Percentiles rank a stretch among this genome's conserved stretches.
These are phyloP conservation scores for Geotrichum aggregatum DNA, from an alignment of 1,139 yeast genomes.

Conservation along the genomic window DNA sequence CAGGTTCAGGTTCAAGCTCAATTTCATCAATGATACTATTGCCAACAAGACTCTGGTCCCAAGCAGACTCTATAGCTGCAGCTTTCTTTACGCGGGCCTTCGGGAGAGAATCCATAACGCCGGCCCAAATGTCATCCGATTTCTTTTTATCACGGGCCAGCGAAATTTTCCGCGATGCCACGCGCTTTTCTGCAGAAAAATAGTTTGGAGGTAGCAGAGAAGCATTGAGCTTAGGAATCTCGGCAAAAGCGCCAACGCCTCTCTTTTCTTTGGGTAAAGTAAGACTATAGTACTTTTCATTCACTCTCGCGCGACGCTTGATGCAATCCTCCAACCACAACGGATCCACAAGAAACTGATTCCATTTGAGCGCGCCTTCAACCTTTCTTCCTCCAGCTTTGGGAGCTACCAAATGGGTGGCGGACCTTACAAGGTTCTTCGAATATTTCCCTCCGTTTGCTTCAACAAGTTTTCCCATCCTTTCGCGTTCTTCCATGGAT, in stretches of 20 bases:
- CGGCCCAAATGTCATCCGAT: conserved; percentile 28
- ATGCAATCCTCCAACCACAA: conserved; percentile 67
- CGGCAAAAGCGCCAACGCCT: conserved; percentile 54
- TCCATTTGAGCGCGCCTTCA: conserved; percentile 63
- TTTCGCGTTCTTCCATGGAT: conserved; percentile 32
- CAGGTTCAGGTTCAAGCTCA: not conserved
- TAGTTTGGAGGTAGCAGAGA: conserved; percentile 13
- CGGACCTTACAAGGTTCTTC: conserved; percentile 52
- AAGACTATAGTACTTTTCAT: conserved; percentile 46
- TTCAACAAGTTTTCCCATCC: conserved; percentile 42
- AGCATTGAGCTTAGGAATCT: conserved; percentile 26
- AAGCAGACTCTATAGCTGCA: not conserved
- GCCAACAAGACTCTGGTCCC: conserved; percentile 7
- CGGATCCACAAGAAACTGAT: conserved; percentile 66
- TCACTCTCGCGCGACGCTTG: conserved; percentile 56
- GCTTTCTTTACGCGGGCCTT: not conserved
- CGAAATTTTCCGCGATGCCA: conserved; percentile 12
- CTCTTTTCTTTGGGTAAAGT: conserved; percentile 37
- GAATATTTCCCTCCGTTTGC: conserved; percentile 58
- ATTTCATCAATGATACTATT: not conserved
- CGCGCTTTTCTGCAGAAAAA: conserved; percentile 13
- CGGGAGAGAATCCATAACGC: conserved; percentile 24
- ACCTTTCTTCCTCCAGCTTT: conserved; percentile 59
- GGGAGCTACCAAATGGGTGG: conserved; percentile 46
- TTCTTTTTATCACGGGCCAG: conserved; percentile 23